Evolutionary conservation across 495 filamentous ascomycete genomes (phyloP).

Genomic region (Glonium stellatum): DNA sequence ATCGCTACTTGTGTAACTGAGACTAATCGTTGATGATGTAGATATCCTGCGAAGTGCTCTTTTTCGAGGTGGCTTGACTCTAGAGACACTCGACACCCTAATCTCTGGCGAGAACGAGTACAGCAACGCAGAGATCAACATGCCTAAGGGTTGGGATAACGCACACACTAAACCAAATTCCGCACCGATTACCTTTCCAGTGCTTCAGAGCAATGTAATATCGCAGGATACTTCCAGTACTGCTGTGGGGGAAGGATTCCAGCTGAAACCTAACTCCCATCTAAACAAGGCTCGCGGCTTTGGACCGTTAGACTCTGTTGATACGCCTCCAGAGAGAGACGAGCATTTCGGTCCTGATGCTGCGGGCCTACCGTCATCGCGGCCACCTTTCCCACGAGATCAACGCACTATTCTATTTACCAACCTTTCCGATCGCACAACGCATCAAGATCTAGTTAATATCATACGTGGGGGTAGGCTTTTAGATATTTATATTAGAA

Average conservation of each 20-base stretch:
- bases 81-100: slow-evolving; percentile 50
- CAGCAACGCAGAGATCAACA: slow-evolving; percentile 1
- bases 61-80: slow-evolving; percentile 53
- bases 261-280: slow-evolving; percentile 1
- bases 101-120: slow-evolving; percentile 23
- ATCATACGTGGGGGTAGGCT: slow-evolving; percentile 63
- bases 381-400: slow-evolving; percentile 25
- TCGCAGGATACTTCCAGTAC: slow-evolving; percentile 17
- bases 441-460: slow-evolving; percentile 59
- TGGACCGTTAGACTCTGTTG: slow-evolving; percentile 12
- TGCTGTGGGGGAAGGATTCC: slow-evolving; percentile 21
- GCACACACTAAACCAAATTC: slow-evolving; percentile 7
- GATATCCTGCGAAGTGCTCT: slow-evolving; percentile 58
- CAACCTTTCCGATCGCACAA: slow-evolving; percentile 57
- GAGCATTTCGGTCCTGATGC: slow-evolving; percentile 32
- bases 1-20: no score
- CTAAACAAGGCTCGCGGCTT: slow-evolving; percentile 13
- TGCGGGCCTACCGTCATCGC: slow-evolving; percentile 28
- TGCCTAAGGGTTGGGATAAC: slow-evolving; percentile 5
- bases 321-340: slow-evolving; percentile 46
- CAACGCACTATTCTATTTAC: slow-evolving; percentile 58
- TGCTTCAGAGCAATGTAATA: slow-evolving; percentile 3
- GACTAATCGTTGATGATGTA: slow-evolving; percentile 24
- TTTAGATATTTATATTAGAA: slow-evolving; percentile 60
- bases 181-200: slow-evolving; percentile 10